A percentile compares a stretch with the other conserved stretches of the same genome.
phyloP scores from a whole-genome alignment of 2,329 filamentous ascomycete species.

The Colletotrichum theobromicola region DNA sequence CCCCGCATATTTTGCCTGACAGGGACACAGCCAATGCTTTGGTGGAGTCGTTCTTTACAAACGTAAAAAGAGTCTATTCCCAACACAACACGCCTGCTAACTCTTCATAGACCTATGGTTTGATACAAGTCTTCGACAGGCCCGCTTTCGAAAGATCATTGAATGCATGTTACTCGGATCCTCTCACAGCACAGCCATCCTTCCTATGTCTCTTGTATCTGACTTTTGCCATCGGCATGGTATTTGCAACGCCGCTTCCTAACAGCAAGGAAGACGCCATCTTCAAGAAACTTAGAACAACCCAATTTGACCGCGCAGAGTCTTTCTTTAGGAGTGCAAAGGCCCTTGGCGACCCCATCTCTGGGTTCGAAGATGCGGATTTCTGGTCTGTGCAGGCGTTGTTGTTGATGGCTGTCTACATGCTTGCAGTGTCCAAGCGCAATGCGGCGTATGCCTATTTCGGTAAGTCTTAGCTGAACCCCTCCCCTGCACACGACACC shows the following conservation, averaged over 20 bases:
- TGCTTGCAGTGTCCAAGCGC: slow-evolving; percentile 64
- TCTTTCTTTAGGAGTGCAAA: slow-evolving; percentile 67
- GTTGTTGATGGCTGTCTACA: slow-evolving; percentile 68
- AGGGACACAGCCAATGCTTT: slow-evolving; percentile 58
- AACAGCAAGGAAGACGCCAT: slow-evolving; percentile 54
- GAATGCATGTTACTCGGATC: slow-evolving; percentile 59
- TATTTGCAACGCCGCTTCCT: slow-evolving; percentile 57
- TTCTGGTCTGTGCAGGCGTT: slow-evolving; percentile 71
- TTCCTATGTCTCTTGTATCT: slow-evolving; percentile 66
- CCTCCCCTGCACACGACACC: background rate
- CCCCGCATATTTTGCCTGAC: slow-evolving; percentile 61
- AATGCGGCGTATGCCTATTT: slow-evolving; percentile 68
- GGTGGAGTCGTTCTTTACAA: slow-evolving; percentile 64
- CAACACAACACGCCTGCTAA: background rate
- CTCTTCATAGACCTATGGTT: slow-evolving; percentile 56
- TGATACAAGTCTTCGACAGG: slow-evolving; percentile 65
- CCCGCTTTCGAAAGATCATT: slow-evolving; percentile 53
- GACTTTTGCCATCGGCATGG: slow-evolving; percentile 67
- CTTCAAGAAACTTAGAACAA: slow-evolving; percentile 54
- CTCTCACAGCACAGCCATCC: slow-evolving; percentile 51
- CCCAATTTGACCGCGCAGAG: slow-evolving; percentile 60
- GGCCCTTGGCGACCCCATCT: slow-evolving; percentile 48
- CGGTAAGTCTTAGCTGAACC: slow-evolving; percentile 43
- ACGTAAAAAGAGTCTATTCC: slow-evolving; percentile 44
- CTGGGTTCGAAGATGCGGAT: slow-evolving; percentile 64